phyloP scores from a whole-genome alignment of 805 yeast genomes.

The Candida awuae region DNA sequence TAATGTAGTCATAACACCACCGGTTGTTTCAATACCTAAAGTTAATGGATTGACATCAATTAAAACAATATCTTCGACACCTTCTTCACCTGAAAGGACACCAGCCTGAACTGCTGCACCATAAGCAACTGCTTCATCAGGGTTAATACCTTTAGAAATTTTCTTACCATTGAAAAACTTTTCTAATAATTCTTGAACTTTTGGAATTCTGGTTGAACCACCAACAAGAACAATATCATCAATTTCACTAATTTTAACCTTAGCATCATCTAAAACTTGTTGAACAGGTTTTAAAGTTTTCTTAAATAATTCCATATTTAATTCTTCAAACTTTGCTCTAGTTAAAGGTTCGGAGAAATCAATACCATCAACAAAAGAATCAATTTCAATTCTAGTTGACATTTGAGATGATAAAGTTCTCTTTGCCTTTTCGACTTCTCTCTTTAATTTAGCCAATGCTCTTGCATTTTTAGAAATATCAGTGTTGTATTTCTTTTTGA shows the following conservation, averaged over 20 bases:
- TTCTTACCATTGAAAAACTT: constrained; percentile 89
- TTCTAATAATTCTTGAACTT: constrained; percentile 89
- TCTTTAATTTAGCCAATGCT: constrained; percentile 88
- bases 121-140: constrained; percentile 98
- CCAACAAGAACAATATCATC: constrained; percentile 96
- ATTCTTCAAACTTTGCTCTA: constrained; percentile 96
- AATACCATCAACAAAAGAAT: constrained; percentile 87
- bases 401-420: constrained; percentile 92
- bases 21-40: constrained; percentile 92
- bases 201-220: constrained; percentile 99
- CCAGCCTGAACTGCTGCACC: constrained; percentile 99
- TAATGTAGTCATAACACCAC: constrained; percentile 95
- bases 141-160: constrained; percentile 95
- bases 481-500: constrained; percentile 87
- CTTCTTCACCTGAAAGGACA: constrained; percentile 91
- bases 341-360: constrained; percentile 93
- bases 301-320: constrained; percentile 87
- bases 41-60: constrained; percentile 93
- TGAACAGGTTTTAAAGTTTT: constrained; percentile 94
- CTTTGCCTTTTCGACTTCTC: constrained; percentile 98
- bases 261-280: constrained; percentile 90
- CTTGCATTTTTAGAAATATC: constrained; percentile 76
- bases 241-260: constrained; percentile 75
- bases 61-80: constrained; percentile 81
- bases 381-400: constrained; percentile 94